Evolutionary conservation across 1,284 basidiomycete genomes (phyloP).

Genomic region (Heterobasidion irregulare): DNA sequence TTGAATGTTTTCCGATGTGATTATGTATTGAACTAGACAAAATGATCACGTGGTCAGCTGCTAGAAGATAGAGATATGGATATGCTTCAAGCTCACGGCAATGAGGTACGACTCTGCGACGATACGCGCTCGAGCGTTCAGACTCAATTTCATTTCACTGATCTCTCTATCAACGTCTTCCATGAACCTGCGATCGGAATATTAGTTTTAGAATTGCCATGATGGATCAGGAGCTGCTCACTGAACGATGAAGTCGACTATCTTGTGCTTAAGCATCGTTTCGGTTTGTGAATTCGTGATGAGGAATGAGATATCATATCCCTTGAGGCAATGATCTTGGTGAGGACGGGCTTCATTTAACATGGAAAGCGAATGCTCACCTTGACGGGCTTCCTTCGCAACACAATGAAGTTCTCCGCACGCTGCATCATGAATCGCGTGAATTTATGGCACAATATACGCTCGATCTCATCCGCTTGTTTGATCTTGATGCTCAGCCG

Average conservation of each 20-base stretch:
- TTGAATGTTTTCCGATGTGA: not conserved
- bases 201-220: not conserved
- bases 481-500: slow-evolving; percentile 97
- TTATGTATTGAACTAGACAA: not conserved
- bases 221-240: slow-evolving; percentile 23
- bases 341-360: not conserved
- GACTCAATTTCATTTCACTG: slow-evolving; percentile 83
- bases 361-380: slow-evolving; percentile 34
- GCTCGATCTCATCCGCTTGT: slow-evolving; percentile 98
- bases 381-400: slow-evolving; percentile 88
- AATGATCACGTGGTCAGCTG: slow-evolving; percentile 11
- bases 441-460: slow-evolving; percentile 96
- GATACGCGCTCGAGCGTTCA: slow-evolving; percentile 95
- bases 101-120: slow-evolving; percentile 89
- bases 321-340: slow-evolving; percentile 34
- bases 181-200: slow-evolving; percentile 68
- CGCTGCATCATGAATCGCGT: slow-evolving; percentile 99
- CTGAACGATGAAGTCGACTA: slow-evolving; percentile 99
- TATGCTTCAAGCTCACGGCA: slow-evolving; percentile 45
- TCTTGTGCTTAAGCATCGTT: slow-evolving; percentile 98
- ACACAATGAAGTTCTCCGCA: slow-evolving; percentile 94
- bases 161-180: slow-evolving; percentile 95
- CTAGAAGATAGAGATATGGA: not conserved
- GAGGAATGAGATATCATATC: slow-evolving; percentile 97
- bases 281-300: slow-evolving; percentile 97